Conservation (phyloP, 768 basidiomycete genomes). For the Psilocybe azurescens region DNA sequence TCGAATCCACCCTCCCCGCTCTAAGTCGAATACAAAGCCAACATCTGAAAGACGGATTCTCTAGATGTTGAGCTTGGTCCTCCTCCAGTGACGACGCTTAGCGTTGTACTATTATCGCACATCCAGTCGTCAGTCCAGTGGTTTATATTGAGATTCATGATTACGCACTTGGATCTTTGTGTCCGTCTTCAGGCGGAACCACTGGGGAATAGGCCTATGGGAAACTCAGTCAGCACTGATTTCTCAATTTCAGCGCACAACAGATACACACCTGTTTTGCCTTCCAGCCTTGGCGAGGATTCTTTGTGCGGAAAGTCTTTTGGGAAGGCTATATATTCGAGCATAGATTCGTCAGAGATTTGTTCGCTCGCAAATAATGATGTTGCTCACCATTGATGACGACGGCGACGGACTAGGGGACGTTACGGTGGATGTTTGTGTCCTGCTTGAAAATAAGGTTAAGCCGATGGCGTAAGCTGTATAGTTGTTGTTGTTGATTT, state of each 20-base stretch:
- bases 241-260: background rate
- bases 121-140: background rate
- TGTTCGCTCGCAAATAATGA: constrained; percentile 5
- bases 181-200: constrained; percentile 98
- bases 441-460: constrained; percentile 38
- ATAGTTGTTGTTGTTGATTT: constrained; percentile 30
- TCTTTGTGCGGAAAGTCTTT: constrained; percentile 97
- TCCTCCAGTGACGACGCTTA: constrained; percentile 98
- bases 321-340: constrained; percentile 84
- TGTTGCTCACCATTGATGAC: constrained; percentile 53
- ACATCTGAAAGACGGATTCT: constrained; percentile 12
- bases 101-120: constrained; percentile 73
- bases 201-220: constrained; percentile 92
- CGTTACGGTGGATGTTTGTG: constrained; percentile 29
- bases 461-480: constrained; percentile 34
- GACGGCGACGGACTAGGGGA: constrained; percentile 40
- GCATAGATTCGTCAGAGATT: constrained; percentile 7
- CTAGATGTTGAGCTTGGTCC: constrained; percentile 98
- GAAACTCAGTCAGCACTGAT: constrained; percentile 10
- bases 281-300: constrained; percentile 95
- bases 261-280: constrained; percentile 84
- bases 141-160: background rate
- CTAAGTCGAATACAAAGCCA: constrained; percentile 18
- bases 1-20: constrained; percentile 12
- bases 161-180: constrained; percentile 86